Base-by-base conservation (phyloP, 164 flowering plant species). In the Echeveria elegans region DNA sequence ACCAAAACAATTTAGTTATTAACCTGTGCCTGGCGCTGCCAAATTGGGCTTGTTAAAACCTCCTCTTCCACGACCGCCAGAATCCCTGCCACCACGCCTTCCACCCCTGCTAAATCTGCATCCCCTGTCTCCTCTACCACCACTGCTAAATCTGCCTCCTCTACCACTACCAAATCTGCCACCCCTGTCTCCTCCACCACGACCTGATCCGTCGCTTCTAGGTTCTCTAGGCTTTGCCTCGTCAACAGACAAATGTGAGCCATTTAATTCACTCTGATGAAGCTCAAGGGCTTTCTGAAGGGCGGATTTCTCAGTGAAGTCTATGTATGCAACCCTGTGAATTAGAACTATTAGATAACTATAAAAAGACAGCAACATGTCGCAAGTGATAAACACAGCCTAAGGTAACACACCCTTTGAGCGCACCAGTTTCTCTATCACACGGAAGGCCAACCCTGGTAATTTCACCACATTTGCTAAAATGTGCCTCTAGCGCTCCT, bases 391-490 rank as follows among this genome's bases (percentile, higher is more conserved):
- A 34, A 34, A 34, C 3, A 34, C 3, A 34, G n/a, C n/a, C 37
- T 34, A 43, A 43, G 15, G 15, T n/a, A 11, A 43, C 87, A 60
- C 2, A 95, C 99, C 99, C 99, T 69, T 92, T 95, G 32, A 73
- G 26, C 38, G 59, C 72, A 58, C 85, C 84, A 64, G 80, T 75
- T 0, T 92, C 95, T 59, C 71, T 78, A 72, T 89, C 92, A 41
- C 52, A 78, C 0, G 97, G 99, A 52, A 95, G 70, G 6, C 86
- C 72, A 10, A 88, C 24, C 77, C 96, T 82, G 11, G 79, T 26
- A 43, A 91, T 80, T 31, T 87, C 90, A 30, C 99, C 99, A 75
- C 99, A 94, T 0, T 81, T 53, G 1, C 83, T 82, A 80, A 94
- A 94, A 71, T 82, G 89, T 56, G 86, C 84, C 50, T 75, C 67